Evolutionary conservation across 352 stramenopile genomes (phyloP).

Genomic region (Saprolegnia diclina): DNA sequence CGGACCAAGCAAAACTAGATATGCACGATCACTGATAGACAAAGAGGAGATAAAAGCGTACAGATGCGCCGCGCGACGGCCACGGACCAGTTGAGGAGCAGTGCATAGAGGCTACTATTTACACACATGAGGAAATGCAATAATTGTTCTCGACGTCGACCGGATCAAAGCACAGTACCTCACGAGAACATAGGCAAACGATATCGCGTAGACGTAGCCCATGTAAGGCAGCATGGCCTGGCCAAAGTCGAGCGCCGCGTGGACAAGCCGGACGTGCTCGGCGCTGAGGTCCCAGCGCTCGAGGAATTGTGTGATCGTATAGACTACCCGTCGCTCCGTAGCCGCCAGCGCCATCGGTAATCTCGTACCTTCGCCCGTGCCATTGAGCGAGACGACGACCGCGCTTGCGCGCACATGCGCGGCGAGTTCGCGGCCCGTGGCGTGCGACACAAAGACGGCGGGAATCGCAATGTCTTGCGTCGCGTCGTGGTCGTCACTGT

Average conservation of each 20-base stretch:
- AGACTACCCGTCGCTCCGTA: not conserved
- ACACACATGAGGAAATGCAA: too few species aligned
- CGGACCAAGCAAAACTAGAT: not conserved
- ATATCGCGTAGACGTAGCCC: conserved; percentile 22
- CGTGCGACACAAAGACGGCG: conserved; percentile 18
- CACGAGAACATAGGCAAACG: conserved; percentile 23
- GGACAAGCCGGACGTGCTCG: not conserved
- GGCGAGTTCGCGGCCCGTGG: not conserved
- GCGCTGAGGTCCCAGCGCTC: not conserved
- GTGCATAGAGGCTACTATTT: not conserved
- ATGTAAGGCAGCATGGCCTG: conserved; percentile 21
- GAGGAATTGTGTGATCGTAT: conserved; percentile 3
- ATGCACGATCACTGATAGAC: too few species aligned
- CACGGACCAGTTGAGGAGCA: not conserved
- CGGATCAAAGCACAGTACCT: not conserved
- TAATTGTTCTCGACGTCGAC: too few species aligned
- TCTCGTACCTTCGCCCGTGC: conserved; percentile 6
- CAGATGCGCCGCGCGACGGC: not conserved
- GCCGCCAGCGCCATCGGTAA: not conserved
- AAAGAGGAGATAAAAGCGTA: not conserved
- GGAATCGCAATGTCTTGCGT: not conserved
- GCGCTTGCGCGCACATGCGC: not conserved
- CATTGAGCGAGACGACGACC: conserved; percentile 7
- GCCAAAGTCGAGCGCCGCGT: not conserved
- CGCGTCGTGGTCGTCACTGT: not conserved